Evolutionary conservation across 176 grass and related monocot genomes (phyloP).

Genomic region (Puya raimondii): DNA sequence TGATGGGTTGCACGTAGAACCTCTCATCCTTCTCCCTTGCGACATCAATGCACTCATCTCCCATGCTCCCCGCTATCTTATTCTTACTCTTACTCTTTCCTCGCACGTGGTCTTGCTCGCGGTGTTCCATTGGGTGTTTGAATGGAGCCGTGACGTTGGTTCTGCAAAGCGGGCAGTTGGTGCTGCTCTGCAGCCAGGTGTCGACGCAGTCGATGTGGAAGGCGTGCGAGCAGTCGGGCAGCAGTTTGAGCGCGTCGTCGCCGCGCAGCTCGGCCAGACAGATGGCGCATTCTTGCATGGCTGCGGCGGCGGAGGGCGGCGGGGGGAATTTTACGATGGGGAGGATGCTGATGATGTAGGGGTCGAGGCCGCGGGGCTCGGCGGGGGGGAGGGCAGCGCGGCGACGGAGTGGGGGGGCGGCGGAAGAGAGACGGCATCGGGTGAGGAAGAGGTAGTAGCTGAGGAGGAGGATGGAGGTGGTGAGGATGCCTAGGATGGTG

Average conservation of each 20-base stretch:
- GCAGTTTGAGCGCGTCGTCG: constrained; percentile 61
- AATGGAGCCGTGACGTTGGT: constrained; percentile 33
- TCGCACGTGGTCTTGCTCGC: constrained; percentile 11
- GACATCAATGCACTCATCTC: constrained; percentile 66
- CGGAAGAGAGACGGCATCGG: constrained; percentile 46
- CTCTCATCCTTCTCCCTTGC: constrained; percentile 27
- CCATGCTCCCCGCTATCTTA: constrained; percentile 29
- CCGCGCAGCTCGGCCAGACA: constrained; percentile 78
- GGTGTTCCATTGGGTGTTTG: constrained; percentile 1
- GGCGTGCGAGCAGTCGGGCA: constrained; percentile 73
- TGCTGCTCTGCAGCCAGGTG: constrained; percentile 80
- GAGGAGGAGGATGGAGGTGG: constrained; percentile 62
- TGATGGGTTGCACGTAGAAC: constrained; percentile 54
- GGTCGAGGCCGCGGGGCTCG: constrained; percentile 29
- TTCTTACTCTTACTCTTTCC: constrained; percentile 6
- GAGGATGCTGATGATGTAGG: constrained; percentile 56
- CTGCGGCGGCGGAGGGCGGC: background rate
- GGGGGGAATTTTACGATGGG: constrained; percentile 43
- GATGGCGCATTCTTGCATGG: constrained; percentile 66
- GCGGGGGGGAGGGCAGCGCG: constrained; percentile 13
- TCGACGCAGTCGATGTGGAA: constrained; percentile 98
- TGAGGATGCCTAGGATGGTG: constrained; percentile 65
- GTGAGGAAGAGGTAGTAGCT: constrained; percentile 87
- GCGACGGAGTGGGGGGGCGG: constrained; percentile 10
- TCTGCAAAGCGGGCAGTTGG: constrained; percentile 76